phyloP scores from a whole-genome alignment of 495 filamentous ascomycete genomes.

The Penicillium desertorum region DNA sequence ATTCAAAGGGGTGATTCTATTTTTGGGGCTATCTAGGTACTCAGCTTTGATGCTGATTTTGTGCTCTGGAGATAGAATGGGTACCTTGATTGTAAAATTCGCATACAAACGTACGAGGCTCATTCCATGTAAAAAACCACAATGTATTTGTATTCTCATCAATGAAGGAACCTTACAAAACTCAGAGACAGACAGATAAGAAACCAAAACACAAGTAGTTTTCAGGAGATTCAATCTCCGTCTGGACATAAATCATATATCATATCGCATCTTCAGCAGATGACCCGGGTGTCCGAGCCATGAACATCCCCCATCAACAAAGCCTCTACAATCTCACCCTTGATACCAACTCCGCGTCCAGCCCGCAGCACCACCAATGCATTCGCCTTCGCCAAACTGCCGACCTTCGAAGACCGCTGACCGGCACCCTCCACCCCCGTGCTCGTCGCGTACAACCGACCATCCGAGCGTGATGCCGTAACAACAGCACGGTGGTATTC shows the following conservation, averaged over 20 bases:
- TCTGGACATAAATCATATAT: conserved; percentile 12
- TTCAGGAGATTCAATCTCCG: conserved; percentile 20
- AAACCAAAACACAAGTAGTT: conserved; percentile 6
- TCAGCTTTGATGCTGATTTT: background rate
- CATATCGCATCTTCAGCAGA: conserved; percentile 18
- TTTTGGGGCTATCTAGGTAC: background rate
- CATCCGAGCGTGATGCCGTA: conserved; percentile 58
- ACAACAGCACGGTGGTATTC: conserved; percentile 87
- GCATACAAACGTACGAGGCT: background rate
- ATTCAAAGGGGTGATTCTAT: conserved; percentile 31
- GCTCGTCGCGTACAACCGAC: conserved; percentile 71
- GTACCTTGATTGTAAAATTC: background rate
- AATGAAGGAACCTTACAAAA: background rate
- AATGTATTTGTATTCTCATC: background rate
- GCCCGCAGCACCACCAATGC: conserved; percentile 76
- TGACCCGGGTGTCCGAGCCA: conserved; percentile 28
- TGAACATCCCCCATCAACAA: conserved; percentile 58
- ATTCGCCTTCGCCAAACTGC: conserved; percentile 86
- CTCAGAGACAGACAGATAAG: conserved; percentile 1
- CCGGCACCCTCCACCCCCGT: conserved; percentile 64
- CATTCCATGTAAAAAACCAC: background rate
- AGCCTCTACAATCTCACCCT: conserved; percentile 58
- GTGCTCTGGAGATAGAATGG: background rate
- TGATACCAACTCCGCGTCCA: conserved; percentile 44
- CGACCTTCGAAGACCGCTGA: conserved; percentile 85